Percentiles rank a stretch among this genome's conserved stretches.
phyloP scores from a whole-genome alignment of 2,329 filamentous ascomycete species.

The Aspergillus sp. region DNA sequence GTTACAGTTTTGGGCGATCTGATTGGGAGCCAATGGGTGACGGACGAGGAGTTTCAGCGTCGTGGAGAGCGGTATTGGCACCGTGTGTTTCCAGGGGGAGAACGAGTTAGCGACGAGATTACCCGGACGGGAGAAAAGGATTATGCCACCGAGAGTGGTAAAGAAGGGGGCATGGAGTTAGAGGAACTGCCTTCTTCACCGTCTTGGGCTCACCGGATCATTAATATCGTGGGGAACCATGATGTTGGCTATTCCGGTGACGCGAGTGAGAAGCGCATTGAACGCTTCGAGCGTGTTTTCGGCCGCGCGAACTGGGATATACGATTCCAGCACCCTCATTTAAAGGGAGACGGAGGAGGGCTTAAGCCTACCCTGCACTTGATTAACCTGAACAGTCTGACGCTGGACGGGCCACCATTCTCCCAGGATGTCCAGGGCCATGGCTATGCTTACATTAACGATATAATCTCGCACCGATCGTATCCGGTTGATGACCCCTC shows the following conservation, averaged over 20 bases:
- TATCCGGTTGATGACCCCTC: slow-evolving; percentile 61
- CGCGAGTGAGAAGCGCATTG: slow-evolving; percentile 70
- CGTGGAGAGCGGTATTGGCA: slow-evolving; percentile 77
- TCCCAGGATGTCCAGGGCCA: slow-evolving; percentile 66
- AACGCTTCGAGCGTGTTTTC: slow-evolving; percentile 80
- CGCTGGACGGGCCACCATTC: slow-evolving; percentile 80
- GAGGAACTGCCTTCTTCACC: slow-evolving; percentile 45
- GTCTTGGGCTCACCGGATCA: slow-evolving; percentile 72
- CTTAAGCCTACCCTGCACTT: slow-evolving; percentile 68
- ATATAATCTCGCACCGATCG: slow-evolving; percentile 57
- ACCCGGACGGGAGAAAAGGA: slow-evolving; percentile 30
- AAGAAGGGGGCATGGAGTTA: slow-evolving; percentile 15
- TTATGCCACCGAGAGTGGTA: slow-evolving; percentile 38
- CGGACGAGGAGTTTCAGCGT: slow-evolving; percentile 75
- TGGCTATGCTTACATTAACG: slow-evolving; percentile 71
- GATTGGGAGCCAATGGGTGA: slow-evolving; percentile 93
- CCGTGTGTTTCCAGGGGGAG: slow-evolving; percentile 69
- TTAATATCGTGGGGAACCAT: slow-evolving; percentile 93
- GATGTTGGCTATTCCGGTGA: slow-evolving; percentile 97
- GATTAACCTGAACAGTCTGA: slow-evolving; percentile 87
- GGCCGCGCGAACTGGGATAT: slow-evolving; percentile 90
- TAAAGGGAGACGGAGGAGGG: neutral
- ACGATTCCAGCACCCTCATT: slow-evolving; percentile 61
- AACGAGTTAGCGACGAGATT: slow-evolving; percentile 57
- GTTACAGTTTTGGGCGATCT: slow-evolving; percentile 87